Evolutionary conservation across 345 rosid genomes (phyloP).

Genomic region (Eutrema heterophyllum): DNA sequence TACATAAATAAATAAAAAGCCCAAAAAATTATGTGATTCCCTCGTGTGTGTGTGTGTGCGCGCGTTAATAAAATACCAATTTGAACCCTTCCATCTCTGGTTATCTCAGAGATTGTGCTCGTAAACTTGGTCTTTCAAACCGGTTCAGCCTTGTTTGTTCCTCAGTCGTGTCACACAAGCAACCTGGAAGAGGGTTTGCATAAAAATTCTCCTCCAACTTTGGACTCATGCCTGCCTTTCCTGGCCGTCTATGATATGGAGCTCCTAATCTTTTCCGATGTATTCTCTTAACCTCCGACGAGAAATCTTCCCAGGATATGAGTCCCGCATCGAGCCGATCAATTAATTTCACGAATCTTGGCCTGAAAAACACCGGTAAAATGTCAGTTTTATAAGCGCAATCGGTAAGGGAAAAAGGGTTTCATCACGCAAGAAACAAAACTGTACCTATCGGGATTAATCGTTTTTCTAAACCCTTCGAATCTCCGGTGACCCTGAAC

Average conservation of each 20-base stretch:
- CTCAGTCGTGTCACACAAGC: constrained; percentile 49
- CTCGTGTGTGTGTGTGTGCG: background rate
- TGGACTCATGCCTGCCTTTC: constrained; percentile 25
- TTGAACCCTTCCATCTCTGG: background rate
- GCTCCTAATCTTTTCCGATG: constrained; percentile 54
- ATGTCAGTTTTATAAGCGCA: background rate
- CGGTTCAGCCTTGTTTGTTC: constrained; percentile 21
- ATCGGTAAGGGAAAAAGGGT: background rate
- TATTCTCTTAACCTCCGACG: constrained; percentile 36
- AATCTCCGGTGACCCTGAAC: constrained; percentile 63
- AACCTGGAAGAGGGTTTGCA: constrained; percentile 73
- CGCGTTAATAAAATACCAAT: background rate
- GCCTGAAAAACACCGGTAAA: constrained; percentile 32
- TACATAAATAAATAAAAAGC: background rate
- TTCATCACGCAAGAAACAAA: background rate
- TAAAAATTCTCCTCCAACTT: constrained; percentile 59
- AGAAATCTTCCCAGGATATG: constrained; percentile 49
- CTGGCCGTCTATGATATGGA: constrained; percentile 40
- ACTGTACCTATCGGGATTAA: constrained; percentile 59
- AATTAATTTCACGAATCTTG: constrained; percentile 48
- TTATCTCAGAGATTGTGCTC: constrained; percentile 33
- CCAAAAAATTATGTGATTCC: background rate
- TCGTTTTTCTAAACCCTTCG: constrained; percentile 67
- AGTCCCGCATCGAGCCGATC: constrained; percentile 46
- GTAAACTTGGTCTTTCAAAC: constrained; percentile 30